phyloP scores from a whole-genome alignment of 352 stramenopile genomes.

The Globisporangium ultimum region DNA sequence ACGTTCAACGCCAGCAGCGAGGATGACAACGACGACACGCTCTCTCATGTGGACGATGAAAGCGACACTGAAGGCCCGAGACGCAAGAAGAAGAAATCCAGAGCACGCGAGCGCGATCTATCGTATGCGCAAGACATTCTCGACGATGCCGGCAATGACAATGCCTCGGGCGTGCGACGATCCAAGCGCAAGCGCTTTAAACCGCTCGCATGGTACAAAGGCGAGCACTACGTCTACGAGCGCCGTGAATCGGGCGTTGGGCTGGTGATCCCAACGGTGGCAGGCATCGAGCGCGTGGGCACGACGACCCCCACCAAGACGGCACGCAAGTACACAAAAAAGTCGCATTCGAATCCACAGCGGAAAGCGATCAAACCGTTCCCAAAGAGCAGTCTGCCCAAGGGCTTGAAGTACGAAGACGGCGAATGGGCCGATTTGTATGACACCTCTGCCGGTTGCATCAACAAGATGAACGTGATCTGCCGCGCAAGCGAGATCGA shows the following conservation, averaged over 20 bases:
- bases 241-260: constrained; percentile 78
- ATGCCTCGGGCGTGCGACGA: constrained; percentile 50
- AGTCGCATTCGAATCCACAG: constrained; percentile 18
- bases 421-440: constrained; percentile 76
- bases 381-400: constrained; percentile 39
- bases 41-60: constrained; percentile 30
- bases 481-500: constrained; percentile 71
- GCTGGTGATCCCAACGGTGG: constrained; percentile 75
- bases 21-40: constrained; percentile 33
- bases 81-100: constrained; percentile 15
- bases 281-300: constrained; percentile 62
- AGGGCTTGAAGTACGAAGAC: constrained; percentile 46
- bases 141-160: constrained; percentile 34
- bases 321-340: constrained; percentile 31
- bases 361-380: constrained; percentile 36
- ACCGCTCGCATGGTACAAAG: constrained; percentile 87
- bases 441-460: constrained; percentile 44
- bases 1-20: constrained; percentile 47
- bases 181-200: constrained; percentile 80
- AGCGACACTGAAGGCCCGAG: constrained; percentile 38
- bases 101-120: constrained; percentile 18
- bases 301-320: constrained; percentile 51
- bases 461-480: constrained; percentile 82
- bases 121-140: constrained; percentile 53
- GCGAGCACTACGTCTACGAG: constrained; percentile 84